A percentile compares a stretch with the other conserved stretches of the same genome.
Conservation (phyloP, 441 rosid genomes). For the California macrophylla region DNA sequence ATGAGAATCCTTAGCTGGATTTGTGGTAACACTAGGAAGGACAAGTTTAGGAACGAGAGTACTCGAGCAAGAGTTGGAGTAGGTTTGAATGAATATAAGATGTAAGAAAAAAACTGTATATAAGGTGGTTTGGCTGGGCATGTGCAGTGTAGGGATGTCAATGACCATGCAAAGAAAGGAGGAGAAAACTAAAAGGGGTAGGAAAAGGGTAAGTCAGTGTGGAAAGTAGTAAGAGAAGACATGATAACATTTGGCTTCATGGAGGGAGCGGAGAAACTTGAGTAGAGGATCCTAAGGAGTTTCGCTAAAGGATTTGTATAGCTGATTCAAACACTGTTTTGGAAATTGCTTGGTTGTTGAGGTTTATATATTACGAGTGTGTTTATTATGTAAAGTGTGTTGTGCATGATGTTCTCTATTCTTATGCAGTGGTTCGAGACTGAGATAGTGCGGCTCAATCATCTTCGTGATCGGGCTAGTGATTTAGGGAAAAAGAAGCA, state of each 20-base stretch:
- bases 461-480: slow-evolving; percentile 98
- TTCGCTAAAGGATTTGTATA: too few relatives aligned
- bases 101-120: neutral
- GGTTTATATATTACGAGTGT: neutral
- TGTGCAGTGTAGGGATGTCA: neutral
- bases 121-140: neutral
- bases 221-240: neutral
- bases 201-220: neutral
- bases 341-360: neutral
- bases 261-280: neutral
- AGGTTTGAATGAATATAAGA: neutral
- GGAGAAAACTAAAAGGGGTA: neutral
- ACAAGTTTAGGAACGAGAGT: neutral
- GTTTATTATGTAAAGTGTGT: neutral
- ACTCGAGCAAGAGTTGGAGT: neutral
- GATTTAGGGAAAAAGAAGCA: slow-evolving; percentile 82
- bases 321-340: neutral
- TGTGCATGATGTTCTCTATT: slow-evolving; percentile 7
- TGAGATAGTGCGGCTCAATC: slow-evolving; percentile 72
- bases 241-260: neutral
- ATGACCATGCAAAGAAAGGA: neutral
- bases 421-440: slow-evolving; percentile 69
- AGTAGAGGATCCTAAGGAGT: neutral
- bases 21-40: neutral
- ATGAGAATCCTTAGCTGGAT: neutral